Conservation (phyloP, 495 filamentous ascomycete species). For the Aspergillus hancockii region DNA sequence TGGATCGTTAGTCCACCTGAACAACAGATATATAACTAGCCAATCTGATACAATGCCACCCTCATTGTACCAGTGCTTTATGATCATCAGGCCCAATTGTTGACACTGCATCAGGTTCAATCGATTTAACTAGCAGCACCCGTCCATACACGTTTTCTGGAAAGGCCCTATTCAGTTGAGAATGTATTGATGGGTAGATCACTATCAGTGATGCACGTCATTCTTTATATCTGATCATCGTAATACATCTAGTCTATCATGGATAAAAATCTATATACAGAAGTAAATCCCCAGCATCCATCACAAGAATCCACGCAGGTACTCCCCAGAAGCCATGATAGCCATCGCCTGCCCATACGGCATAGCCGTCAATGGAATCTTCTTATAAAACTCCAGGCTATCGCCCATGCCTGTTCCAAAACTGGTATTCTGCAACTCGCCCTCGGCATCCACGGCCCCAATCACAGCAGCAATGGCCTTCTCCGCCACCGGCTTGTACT, state of each 20-base stretch:
- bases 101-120: too few relatives aligned
- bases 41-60: too few relatives aligned
- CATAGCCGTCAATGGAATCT: slow-evolving; percentile 70
- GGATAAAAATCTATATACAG: neutral
- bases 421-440: slow-evolving; percentile 67
- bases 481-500: slow-evolving; percentile 53
- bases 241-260: neutral
- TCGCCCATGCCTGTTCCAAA: slow-evolving; percentile 75
- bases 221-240: too few relatives aligned
- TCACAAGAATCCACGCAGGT: slow-evolving; percentile 44
- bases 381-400: slow-evolving; percentile 66
- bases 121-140: too few relatives aligned
- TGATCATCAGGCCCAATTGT: too few relatives aligned
- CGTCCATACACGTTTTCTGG: too few relatives aligned
- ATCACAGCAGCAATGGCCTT: slow-evolving; percentile 63
- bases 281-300: neutral
- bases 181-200: too few relatives aligned
- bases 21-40: too few relatives aligned
- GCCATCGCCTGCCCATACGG: slow-evolving; percentile 80
- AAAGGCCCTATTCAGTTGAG: too few relatives aligned
- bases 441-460: slow-evolving; percentile 56
- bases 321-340: slow-evolving; percentile 69
- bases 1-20: too few relatives aligned
- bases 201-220: too few relatives aligned
- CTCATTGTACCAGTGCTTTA: too few relatives aligned